A percentile compares a stretch with the other conserved stretches of the same genome.
These are phyloP conservation scores for Linderniella brevidens DNA, from an alignment of 257 asterid species.

Conservation along the genomic window DNA sequence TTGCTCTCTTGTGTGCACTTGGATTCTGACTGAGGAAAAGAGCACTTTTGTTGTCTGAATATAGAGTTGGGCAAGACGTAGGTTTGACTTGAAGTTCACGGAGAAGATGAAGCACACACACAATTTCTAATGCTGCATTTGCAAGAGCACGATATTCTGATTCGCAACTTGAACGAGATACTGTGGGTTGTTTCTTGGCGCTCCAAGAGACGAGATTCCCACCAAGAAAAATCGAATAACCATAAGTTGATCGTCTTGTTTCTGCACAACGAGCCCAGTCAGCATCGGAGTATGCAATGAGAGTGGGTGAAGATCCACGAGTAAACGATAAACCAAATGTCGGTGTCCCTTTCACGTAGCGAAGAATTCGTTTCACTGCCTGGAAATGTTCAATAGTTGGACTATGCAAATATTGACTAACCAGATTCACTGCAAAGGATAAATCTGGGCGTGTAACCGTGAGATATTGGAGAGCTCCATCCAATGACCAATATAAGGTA, in stretches of 20 bases:
- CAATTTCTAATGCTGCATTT: not conserved
- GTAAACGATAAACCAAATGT: not conserved
- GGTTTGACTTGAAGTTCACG: not conserved
- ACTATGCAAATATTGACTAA: not conserved
- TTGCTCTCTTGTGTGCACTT: too few relatives aligned
- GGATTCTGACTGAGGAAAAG: too few relatives aligned
- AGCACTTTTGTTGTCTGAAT: not conserved
- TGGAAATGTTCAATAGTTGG: not conserved
- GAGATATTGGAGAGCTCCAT: constrained; percentile 4
- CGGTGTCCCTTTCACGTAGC: not conserved
- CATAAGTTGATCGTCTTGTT: not conserved
- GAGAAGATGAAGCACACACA: not conserved
- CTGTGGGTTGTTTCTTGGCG: not conserved
- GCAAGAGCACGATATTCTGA: not conserved
- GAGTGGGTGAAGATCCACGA: not conserved
- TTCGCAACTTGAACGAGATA: not conserved
- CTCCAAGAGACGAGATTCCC: not conserved
- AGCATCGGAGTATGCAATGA: not conserved
- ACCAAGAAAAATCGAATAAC: not conserved
- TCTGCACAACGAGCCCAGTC: constrained; percentile 1
- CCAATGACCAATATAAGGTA: not conserved
- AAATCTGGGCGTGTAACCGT: constrained; percentile 3
- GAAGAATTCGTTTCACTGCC: not conserved
- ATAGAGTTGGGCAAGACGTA: not conserved
- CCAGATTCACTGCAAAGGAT: not conserved